Conservation (phyloP, 257 asterid species). For the Capsicum rhomboideum region DNA sequence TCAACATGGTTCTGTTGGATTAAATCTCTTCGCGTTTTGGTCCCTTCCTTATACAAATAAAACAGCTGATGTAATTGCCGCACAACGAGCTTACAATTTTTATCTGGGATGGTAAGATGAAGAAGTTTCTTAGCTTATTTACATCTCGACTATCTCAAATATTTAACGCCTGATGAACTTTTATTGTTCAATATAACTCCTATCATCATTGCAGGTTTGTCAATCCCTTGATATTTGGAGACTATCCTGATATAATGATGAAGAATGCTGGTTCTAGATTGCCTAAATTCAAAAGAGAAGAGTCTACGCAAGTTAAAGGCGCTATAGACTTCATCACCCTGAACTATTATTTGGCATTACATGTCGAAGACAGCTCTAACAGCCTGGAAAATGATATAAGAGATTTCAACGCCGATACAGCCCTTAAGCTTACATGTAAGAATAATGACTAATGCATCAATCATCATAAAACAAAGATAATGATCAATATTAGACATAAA, state of each 20-base stretch:
- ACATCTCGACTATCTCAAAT: not conserved
- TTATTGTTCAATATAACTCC: not conserved
- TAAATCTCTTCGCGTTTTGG: constrained; percentile 32
- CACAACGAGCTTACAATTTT: constrained; percentile 34
- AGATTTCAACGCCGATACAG: constrained; percentile 22
- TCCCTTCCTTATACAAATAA: constrained; percentile 28
- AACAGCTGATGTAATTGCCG: constrained; percentile 31
- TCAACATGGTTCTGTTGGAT: constrained; percentile 50
- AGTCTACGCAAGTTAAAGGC: constrained; percentile 41
- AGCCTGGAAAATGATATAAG: constrained; percentile 2
- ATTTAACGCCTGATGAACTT: not conserved
- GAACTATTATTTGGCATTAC: constrained; percentile 27
- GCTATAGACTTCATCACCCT: constrained; percentile 49
- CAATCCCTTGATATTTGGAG: constrained; percentile 49
- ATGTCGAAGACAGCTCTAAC: constrained; percentile 22
- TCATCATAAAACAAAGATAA: not conserved
- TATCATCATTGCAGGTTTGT: constrained; percentile 29
- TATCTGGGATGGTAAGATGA: constrained; percentile 45
- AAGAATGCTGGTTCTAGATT: constrained; percentile 32
- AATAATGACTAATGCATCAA: not conserved
- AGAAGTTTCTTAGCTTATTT: not conserved
- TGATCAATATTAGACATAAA: not conserved
- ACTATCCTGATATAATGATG: constrained; percentile 50
- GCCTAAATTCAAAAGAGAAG: constrained; percentile 32
- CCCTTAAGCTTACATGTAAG: not conserved